Evolutionary conservation across 768 basidiomycete species (phyloP).

Genomic region (Infundibulicybe gibba): DNA sequence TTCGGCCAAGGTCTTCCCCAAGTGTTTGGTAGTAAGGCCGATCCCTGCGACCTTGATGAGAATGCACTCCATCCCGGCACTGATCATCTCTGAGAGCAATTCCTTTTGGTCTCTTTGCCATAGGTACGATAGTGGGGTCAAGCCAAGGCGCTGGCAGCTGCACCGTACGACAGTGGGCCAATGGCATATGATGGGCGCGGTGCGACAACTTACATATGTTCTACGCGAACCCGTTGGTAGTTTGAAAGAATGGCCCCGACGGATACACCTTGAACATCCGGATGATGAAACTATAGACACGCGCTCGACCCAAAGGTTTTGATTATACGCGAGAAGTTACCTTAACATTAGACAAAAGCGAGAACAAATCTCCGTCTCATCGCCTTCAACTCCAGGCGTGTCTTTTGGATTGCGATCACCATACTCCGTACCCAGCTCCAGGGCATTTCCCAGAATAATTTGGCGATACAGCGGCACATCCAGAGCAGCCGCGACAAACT

Average conservation of each 20-base stretch:
- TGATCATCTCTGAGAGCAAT: slow-evolving; percentile 84
- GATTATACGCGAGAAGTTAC: slow-evolving; percentile 33
- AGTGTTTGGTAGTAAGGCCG: slow-evolving; percentile 73
- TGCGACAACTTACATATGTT: slow-evolving; percentile 77
- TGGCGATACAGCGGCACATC: slow-evolving; percentile 82
- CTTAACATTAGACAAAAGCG: slow-evolving; percentile 71
- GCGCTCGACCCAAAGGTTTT: background rate
- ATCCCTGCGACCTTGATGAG: slow-evolving; percentile 97
- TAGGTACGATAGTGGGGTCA: slow-evolving; percentile 83
- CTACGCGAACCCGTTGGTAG: slow-evolving; percentile 94
- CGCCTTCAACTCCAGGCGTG: slow-evolving; percentile 56
- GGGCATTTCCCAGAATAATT: slow-evolving; percentile 75
- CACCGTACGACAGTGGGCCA: background rate
- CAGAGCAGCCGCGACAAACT: slow-evolving; percentile 79
- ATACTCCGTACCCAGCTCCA: slow-evolving; percentile 85
- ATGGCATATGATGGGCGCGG: background rate
- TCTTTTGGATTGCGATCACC: slow-evolving; percentile 56
- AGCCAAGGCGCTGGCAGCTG: slow-evolving; percentile 76
- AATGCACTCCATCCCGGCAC: slow-evolving; percentile 71
- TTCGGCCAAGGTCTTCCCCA: slow-evolving; percentile 70
- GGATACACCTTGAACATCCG: slow-evolving; percentile 82
- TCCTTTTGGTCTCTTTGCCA: slow-evolving; percentile 94
- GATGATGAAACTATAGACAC: slow-evolving; percentile 57
- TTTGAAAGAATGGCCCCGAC: slow-evolving; percentile 97
- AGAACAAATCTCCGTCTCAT: slow-evolving; percentile 93